Conservation (phyloP, 2,329 filamentous ascomycete genomes). For the Xylaria sp. region DNA sequence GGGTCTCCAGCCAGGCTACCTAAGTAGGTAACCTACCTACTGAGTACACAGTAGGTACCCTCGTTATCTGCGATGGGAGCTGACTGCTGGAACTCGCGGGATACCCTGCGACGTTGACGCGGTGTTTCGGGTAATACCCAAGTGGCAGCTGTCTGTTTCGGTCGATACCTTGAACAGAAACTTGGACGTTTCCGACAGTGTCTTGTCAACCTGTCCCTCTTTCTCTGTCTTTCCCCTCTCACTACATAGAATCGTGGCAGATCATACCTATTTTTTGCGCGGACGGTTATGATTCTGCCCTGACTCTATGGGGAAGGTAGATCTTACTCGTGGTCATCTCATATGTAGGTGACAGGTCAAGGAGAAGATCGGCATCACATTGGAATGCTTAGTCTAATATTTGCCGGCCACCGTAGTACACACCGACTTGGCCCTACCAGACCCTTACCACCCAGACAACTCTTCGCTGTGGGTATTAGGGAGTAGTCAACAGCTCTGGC, state of each 20-base stretch:
- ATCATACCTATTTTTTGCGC: conserved; percentile 3
- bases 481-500: conserved; percentile 16
- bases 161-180: conserved; percentile 2
- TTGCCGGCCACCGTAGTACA: conserved; percentile 15
- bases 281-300: conserved; percentile 18
- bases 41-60: not conserved
- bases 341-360: conserved; percentile 14
- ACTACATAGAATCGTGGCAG: not conserved
- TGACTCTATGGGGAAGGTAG: conserved; percentile 24
- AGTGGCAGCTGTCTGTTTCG: conserved; percentile 10
- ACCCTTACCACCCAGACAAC: conserved; percentile 1
- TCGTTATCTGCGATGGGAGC: conserved; percentile 6
- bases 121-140: conserved; percentile 18
- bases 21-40: not conserved
- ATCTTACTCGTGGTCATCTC: conserved; percentile 13
- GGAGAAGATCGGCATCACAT: conserved; percentile 29
- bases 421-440: conserved; percentile 4
- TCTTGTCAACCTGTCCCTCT: not conserved
- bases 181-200: not conserved
- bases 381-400: conserved; percentile 21
- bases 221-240: not conserved
- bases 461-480: conserved; percentile 9
- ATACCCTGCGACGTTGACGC: conserved; percentile 17
- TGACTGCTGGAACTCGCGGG: not conserved
- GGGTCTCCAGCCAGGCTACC: not conserved